Evolutionary conservation across 306 rosid species (phyloP).

Genomic region (Castanopsis chinensis): DNA sequence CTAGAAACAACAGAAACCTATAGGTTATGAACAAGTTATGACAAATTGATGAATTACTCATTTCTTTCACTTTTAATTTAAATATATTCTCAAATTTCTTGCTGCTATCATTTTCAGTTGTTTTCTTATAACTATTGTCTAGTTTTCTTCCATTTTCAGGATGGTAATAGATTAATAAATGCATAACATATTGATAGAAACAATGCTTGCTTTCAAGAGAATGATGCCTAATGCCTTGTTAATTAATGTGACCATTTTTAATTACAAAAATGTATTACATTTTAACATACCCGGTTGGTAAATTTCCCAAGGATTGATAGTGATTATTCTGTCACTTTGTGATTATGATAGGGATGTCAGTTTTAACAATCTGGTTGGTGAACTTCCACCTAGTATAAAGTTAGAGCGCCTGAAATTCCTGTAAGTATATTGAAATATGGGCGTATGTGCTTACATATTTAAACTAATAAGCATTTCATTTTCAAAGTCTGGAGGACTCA

Average conservation of each 20-base stretch:
- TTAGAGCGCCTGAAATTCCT: slow-evolving; percentile 44
- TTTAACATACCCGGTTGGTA: not conserved
- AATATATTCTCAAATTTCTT: not conserved
- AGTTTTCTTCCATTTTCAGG: not conserved
- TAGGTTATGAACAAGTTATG: not conserved
- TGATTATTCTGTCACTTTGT: slow-evolving; percentile 7
- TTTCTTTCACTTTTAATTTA: not conserved
- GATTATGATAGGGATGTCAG: slow-evolving; percentile 67
- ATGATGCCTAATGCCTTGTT: not conserved
- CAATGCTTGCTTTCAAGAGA: not conserved
- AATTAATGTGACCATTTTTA: not conserved
- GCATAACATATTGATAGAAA: not conserved
- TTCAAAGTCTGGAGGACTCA: not conserved
- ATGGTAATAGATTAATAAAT: too few relatives aligned
- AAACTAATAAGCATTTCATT: not conserved
- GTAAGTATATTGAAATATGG: slow-evolving; percentile 43
- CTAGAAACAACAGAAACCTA: not conserved
- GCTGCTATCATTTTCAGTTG: not conserved
- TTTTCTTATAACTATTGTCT: not conserved
- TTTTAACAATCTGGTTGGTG: slow-evolving; percentile 77
- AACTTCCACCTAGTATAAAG: slow-evolving; percentile 46
- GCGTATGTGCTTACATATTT: not conserved
- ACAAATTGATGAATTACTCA: not conserved
- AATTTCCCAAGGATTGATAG: slow-evolving; percentile 3
- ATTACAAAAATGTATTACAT: not conserved